Evolutionary conservation across 352 stramenopile genomes (phyloP).

Genomic region (Phytophthora pluvialis): DNA sequence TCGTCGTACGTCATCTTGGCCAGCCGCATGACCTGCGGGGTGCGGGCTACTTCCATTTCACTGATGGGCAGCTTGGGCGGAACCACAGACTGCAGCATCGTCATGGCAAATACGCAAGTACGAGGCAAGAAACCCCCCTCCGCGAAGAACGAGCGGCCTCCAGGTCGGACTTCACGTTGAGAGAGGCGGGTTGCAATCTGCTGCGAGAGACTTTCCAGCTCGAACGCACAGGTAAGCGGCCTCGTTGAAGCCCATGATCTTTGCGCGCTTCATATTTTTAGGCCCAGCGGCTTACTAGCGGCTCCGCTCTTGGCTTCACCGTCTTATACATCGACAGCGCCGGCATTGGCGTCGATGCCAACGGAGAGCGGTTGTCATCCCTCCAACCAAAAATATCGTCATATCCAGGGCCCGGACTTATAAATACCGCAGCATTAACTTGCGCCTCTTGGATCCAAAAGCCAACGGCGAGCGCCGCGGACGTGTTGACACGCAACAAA

Average conservation of each 20-base stretch:
- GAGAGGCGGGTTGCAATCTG: conserved; percentile 19
- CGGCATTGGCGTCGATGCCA: background rate
- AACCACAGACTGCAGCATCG: conserved; percentile 20
- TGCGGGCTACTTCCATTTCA: conserved; percentile 9
- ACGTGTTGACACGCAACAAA: conserved; percentile 16
- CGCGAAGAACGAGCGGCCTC: background rate
- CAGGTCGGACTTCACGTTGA: conserved; percentile 14
- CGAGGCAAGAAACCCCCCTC: background rate
- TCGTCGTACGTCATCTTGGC: conserved; percentile 26
- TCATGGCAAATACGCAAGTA: conserved; percentile 12
- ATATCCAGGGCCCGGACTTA: conserved; percentile 1
- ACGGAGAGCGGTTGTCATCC: background rate
- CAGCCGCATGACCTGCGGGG: conserved; percentile 27
- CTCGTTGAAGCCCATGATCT: conserved; percentile 16
- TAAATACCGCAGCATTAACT: conserved; percentile 7
- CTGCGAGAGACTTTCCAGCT: background rate
- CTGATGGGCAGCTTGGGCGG: conserved; percentile 19
- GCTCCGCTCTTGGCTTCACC: conserved; percentile 18
- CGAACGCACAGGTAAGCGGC: background rate
- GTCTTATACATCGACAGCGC: conserved; percentile 25
- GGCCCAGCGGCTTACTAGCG: conserved; percentile 1
- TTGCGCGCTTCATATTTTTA: conserved; percentile 31
- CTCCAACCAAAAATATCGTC: conserved; percentile 6
- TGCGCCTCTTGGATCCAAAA: background rate
- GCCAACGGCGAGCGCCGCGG: conserved; percentile 2